Evolutionary conservation across 495 filamentous ascomycete genomes (phyloP).

Genomic region (Clavariopsis aquatica): DNA sequence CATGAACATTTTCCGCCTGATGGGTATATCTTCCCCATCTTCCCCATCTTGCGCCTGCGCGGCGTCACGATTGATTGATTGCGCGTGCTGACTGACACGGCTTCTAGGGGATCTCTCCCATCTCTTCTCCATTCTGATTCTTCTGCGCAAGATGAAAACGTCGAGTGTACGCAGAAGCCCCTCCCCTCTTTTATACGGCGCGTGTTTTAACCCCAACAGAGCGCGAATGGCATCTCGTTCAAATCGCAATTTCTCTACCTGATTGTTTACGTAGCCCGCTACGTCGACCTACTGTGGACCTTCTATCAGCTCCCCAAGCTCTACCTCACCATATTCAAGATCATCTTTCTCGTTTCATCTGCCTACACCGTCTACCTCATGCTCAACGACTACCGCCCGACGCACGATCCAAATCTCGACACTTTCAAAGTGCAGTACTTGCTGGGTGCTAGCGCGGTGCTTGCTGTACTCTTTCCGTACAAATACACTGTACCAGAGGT

Average conservation of each 20-base stretch:
- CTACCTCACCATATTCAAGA: conserved; percentile 94
- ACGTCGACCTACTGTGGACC: conserved; percentile 91
- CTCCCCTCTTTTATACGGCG: background rate
- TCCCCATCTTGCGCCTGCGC: background rate
- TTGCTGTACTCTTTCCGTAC: conserved; percentile 83
- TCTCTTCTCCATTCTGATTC: conserved; percentile 87
- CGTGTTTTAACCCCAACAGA: conserved; percentile 56
- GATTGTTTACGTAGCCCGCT: conserved; percentile 88
- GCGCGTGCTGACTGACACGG: conserved; percentile 31
- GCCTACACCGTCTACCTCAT: conserved; percentile 95
- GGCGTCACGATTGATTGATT: conserved; percentile 15
- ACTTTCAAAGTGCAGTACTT: conserved; percentile 96
- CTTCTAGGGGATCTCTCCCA: conserved; percentile 86
- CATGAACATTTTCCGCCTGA: conserved; percentile 89
- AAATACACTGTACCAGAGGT: conserved; percentile 69
- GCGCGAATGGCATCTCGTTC: conserved; percentile 95
- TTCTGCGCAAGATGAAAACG: conserved; percentile 91
- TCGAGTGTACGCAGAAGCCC: conserved; percentile 64
- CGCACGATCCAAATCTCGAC: conserved; percentile 91
- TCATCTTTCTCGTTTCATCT: conserved; percentile 87
- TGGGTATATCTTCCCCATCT: conserved; percentile 55
- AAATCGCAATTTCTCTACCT: conserved; percentile 95
- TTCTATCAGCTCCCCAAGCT: conserved; percentile 61
- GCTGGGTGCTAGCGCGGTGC: conserved; percentile 70
- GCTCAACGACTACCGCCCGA: conserved; percentile 93